Evolutionary conservation across 225 moss, liverwort and hornwort genomes (phyloP), one percentile per base, ranked within the genome.

Genomic region (Rhytidiadelphus loreus): DNA sequence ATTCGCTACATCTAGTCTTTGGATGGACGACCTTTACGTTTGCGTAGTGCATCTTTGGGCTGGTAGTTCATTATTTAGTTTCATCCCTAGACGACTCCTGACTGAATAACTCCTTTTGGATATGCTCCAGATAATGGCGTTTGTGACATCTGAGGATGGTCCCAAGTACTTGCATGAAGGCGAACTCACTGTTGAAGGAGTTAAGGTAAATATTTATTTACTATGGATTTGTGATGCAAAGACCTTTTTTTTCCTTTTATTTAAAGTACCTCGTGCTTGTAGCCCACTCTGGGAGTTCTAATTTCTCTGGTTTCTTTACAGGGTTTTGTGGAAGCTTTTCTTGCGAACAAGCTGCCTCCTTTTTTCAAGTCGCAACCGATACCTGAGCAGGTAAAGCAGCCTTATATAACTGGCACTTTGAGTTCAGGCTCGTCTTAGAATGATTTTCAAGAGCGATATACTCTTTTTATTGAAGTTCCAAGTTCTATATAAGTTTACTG

Each of bases 321-420:
- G 98, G 89, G 87, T 68, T 98, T 98, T 93, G 96, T 94, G 71
- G 91, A 95, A 85, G 91, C 56, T 53, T 96, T 98, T 91, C 16
- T 98, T 81, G 91, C 91, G 44, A 90, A 93, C 74, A 93, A 89
- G 48, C 90, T 98, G 85, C 78, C 85, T 44, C 92, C 96, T 43
- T 82, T 91, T 82, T 92, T 92, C 80, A 98, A 98, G 87, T 98
- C 98, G 63, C 87, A 94, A 64, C 91, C 93, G 26, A 81, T 98
- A 87, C 98, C 96, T 81, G 93, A 94, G 91, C 92, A 85, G 92
- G 98, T 98, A 88, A 85, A 19, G 63, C 71, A 71, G 59, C 53
- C 73, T 72, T 86, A 55, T 76, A 59, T 81, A 22, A 33, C 41
- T 86, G 61, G 25, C 85, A 65, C 72, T 91, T 75, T 57, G 83